phyloP scores from a whole-genome alignment of 768 basidiomycete genomes.

The Phylloporus arenicola region DNA sequence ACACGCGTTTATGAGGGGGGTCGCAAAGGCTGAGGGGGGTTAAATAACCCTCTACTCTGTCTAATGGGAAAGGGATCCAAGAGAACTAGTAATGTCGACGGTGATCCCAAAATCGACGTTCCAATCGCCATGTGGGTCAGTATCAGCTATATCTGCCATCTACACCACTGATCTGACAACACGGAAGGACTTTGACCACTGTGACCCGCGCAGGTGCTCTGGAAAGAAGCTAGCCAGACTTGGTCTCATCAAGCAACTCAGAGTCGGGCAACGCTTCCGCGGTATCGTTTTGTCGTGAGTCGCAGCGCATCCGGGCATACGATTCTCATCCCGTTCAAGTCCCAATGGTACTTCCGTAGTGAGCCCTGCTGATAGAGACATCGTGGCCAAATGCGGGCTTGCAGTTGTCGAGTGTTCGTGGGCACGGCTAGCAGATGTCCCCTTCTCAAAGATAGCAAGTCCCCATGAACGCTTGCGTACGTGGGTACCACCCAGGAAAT shows the following conservation, averaged over 20 bases:
- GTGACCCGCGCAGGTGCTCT: slow-evolving; percentile 81
- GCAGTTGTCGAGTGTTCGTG: slow-evolving; percentile 99
- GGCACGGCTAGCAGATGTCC: slow-evolving; percentile 93
- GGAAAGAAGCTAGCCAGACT: slow-evolving; percentile 89
- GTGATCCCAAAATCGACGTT: slow-evolving; percentile 41
- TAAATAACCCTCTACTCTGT: background rate
- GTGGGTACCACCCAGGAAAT: slow-evolving; percentile 27
- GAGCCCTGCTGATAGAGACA: slow-evolving; percentile 78
- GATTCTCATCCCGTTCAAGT: slow-evolving; percentile 34
- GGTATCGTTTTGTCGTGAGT: slow-evolving; percentile 93
- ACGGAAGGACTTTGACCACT: slow-evolving; percentile 90
- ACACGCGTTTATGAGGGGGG: background rate
- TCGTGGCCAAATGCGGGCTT: slow-evolving; percentile 67
- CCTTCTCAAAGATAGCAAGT: slow-evolving; percentile 88
- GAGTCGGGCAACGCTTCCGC: slow-evolving; percentile 80
- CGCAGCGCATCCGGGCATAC: background rate
- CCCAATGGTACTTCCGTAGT: slow-evolving; percentile 79
- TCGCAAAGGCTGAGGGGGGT: background rate
- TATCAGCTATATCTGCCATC: slow-evolving; percentile 5
- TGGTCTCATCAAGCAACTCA: slow-evolving; percentile 77
- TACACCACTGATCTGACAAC: background rate
- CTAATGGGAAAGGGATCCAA: slow-evolving; percentile 7
- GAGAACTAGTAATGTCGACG: background rate
- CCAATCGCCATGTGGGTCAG: slow-evolving; percentile 97
- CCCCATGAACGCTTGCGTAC: slow-evolving; percentile 86